A percentile compares a stretch with the other conserved stretches of the same genome.
phyloP scores from a whole-genome alignment of 2,329 filamentous ascomycete genomes.

The Pseudogymnoascus destructans region DNA sequence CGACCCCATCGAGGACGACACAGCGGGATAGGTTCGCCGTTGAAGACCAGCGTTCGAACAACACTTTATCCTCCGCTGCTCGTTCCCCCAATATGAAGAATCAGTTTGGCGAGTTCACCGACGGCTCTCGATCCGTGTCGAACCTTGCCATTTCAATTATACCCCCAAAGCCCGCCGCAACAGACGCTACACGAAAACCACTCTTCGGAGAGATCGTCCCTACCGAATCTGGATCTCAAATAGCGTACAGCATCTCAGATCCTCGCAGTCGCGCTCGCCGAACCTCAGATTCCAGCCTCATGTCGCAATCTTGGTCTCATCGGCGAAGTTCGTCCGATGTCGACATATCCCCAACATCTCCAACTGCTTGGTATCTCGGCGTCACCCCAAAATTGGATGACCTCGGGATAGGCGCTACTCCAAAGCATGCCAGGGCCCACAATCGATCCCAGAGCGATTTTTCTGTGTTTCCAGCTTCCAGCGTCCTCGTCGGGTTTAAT shows the following conservation, averaged over 20 bases:
- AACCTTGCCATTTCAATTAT: conserved; percentile 26
- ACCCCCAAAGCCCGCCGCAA: conserved; percentile 20
- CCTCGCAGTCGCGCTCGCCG: conserved; percentile 37
- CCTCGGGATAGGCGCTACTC: conserved; percentile 21
- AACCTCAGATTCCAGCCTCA: conserved; percentile 59
- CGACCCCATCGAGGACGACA: conserved; percentile 18
- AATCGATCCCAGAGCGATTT: conserved; percentile 49
- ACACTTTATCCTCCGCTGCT: conserved; percentile 45
- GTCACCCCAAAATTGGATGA: conserved; percentile 32
- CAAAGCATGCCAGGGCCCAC: conserved; percentile 30
- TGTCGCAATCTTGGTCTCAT: conserved; percentile 35
- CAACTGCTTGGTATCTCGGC: conserved; percentile 51
- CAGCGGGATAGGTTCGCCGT: conserved; percentile 36
- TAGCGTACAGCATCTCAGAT: conserved; percentile 47
- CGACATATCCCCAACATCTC: conserved; percentile 47
- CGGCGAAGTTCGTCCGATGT: conserved; percentile 43
- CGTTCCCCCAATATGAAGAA: conserved; percentile 41
- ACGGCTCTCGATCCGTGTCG: conserved; percentile 33
- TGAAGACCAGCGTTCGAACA: conserved; percentile 40
- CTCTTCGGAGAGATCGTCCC: conserved; percentile 64
- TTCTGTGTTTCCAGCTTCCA: conserved; percentile 25
- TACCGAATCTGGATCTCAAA: conserved; percentile 39
- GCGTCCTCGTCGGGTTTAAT: not conserved
- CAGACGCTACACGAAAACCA: conserved; percentile 34
- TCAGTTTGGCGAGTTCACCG: conserved; percentile 25